Conservation (phyloP, 441 rosid genomes). For the Geranium incanum region DNA sequence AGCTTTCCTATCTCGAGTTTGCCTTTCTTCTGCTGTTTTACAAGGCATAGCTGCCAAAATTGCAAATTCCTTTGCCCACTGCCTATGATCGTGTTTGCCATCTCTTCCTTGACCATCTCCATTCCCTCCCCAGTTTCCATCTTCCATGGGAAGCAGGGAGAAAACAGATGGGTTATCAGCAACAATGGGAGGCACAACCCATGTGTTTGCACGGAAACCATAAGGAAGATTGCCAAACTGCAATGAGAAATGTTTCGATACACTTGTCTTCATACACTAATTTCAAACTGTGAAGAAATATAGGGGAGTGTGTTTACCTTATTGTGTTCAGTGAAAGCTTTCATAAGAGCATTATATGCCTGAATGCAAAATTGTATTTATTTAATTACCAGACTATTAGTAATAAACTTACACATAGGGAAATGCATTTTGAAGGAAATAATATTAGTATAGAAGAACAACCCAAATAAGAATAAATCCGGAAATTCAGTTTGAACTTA, state of each 20-base stretch:
- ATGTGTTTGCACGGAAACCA: conserved; percentile 70
- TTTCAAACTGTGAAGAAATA: conserved; percentile 14
- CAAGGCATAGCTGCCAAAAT: conserved; percentile 79
- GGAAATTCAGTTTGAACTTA: conserved; percentile 22
- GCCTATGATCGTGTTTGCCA: conserved; percentile 47
- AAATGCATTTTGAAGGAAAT: neutral
- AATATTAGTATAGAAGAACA: neutral
- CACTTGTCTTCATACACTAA: conserved; percentile 11
- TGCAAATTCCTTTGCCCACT: conserved; percentile 67
- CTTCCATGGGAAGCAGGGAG: conserved; percentile 63
- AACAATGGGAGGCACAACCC: conserved; percentile 74
- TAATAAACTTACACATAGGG: neutral
- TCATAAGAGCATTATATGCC: conserved; percentile 69
- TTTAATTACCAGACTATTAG: neutral
- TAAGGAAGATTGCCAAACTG: conserved; percentile 85
- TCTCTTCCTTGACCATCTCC: conserved; percentile 64
- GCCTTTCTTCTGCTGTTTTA: conserved; percentile 78
- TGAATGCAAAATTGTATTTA: conserved; percentile 27
- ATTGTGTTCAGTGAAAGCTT: conserved; percentile 68
- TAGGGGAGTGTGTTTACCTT: conserved; percentile 34
- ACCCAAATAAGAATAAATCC: neutral
- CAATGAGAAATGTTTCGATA: conserved; percentile 15
- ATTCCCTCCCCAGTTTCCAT: conserved; percentile 70
- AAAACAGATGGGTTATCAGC: conserved; percentile 53
- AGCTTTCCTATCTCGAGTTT: conserved; percentile 68